Evolutionary conservation across 208 protist species (phyloP), one percentile per base, ranked within the genome.

Genomic region (Leishmania lainsoni): DNA sequence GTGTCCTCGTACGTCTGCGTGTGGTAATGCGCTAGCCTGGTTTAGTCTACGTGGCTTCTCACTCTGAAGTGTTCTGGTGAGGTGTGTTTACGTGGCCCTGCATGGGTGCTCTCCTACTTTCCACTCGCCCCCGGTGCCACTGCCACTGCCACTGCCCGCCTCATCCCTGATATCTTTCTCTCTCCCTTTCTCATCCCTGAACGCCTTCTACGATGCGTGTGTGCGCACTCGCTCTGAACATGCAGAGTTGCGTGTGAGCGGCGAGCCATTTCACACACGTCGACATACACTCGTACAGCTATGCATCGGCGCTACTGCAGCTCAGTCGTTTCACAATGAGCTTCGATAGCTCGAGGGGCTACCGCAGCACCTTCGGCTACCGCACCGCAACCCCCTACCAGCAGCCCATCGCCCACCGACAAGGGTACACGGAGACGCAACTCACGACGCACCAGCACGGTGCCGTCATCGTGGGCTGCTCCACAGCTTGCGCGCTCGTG

Each of bases 381-480:
- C 85, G 87, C 71, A 88, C 83, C 22, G 70, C 78, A 0, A 91
- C 86, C 8, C 84, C 89, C 35, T 92, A 91, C 68, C 63, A 80
- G 35, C 83, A 93, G 42, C 94, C 94, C n/a, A 66, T 90, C 12
- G 83, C 87, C 39, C 87, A 82, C 49, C 90, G 90, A 10, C 86
- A 86, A 14, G 91, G 92, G 75, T 97, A 97, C 84, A 92, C 92
- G 17, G 89, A 94, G 78, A 80, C 91, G 42, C 74, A 86, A 65
- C 88, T 97, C 45, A 93, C 88, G 17, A 68, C 74, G 2, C 8
- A 8, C 9, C 85, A 97, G 79, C 85, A 95, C 72, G 73, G 61
- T 16, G 72, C 84, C 35, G 83, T 97, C n/a, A 81, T 95, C 48
- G 73, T 79, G 3, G 75, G 22, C 68, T 86, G 88, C 29, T 92